Percentiles rank a stretch among this genome's conserved stretches.
Conservation (phyloP, 768 basidiomycete species). For the Ephemerocybe angulata region DNA sequence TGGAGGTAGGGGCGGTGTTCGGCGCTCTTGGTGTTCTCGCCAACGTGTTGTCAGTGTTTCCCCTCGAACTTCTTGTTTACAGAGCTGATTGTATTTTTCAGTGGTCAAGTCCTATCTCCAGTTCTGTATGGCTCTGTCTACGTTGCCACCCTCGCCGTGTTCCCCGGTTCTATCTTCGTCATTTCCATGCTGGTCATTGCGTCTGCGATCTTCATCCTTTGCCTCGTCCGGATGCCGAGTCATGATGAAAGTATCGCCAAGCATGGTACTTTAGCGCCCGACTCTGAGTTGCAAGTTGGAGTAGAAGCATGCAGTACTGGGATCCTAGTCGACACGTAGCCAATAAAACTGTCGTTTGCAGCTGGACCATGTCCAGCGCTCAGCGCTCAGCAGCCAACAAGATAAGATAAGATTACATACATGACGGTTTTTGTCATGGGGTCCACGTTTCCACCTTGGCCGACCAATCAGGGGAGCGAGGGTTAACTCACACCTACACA, state of each 20-base stretch:
- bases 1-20: conserved; percentile 73
- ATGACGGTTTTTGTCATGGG: too few species aligned
- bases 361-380: too few species aligned
- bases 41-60: conserved; percentile 29
- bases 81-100: conserved; percentile 26
- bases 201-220: conserved; percentile 42
- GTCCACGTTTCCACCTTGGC: too few species aligned
- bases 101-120: conserved; percentile 67
- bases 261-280: too few species aligned
- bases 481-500: too few species aligned
- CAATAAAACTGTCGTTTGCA: too few species aligned
- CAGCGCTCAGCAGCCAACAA: too few species aligned
- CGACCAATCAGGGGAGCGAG: too few species aligned
- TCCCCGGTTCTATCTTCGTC: conserved; percentile 68
- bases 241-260: conserved; percentile 2
- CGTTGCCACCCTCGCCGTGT: conserved; percentile 62
- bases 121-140: conserved; percentile 71
- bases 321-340: too few species aligned
- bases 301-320: too few species aligned
- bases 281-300: too few species aligned
- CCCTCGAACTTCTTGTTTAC: not conserved
- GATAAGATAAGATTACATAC: too few species aligned
- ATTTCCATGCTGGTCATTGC: conserved; percentile 40
- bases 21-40: conserved; percentile 74
- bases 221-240: conserved; percentile 42